A percentile compares a stretch with the other conserved stretches of the same genome.
These are phyloP conservation scores for Pulveroboletus sp. DNA, from an alignment of 768 basidiomycete genomes.

Conservation along the genomic window DNA sequence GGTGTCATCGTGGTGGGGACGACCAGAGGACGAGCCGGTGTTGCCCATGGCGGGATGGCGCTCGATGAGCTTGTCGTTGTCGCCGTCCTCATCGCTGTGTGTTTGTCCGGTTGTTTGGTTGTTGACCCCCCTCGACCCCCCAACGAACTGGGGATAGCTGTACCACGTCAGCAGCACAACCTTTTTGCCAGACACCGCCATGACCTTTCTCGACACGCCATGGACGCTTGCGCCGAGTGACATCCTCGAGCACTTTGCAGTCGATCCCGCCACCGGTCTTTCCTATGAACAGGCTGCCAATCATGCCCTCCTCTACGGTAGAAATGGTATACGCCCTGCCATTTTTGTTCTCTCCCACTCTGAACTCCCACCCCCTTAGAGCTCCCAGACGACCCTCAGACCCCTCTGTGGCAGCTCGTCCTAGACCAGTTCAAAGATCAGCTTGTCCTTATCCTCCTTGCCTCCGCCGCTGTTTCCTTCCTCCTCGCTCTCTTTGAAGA, in stretches of 20 bases:
- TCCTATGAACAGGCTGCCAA: conserved; percentile 60
- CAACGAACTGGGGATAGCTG: conserved; percentile 1
- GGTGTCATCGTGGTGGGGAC: conserved; percentile 71
- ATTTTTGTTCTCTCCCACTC: background rate
- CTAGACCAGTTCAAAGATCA: conserved; percentile 99
- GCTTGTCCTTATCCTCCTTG: conserved; percentile 93
- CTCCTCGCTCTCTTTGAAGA: conserved; percentile 86
- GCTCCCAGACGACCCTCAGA: conserved; percentile 87
- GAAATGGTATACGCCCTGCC: conserved; percentile 65
- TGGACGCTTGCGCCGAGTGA: conserved; percentile 73
- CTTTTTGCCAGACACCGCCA: background rate
- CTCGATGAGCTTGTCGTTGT: conserved; percentile 1
- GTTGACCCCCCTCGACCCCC: conserved; percentile 15
- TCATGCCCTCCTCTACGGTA: conserved; percentile 78
- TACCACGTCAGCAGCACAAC: conserved; percentile 8
- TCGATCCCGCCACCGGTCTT: conserved; percentile 61
- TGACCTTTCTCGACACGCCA: conserved; percentile 56
- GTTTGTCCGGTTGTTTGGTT: conserved; percentile 23
- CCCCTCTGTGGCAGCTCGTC: conserved; percentile 90
- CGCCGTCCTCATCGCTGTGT: conserved; percentile 4
- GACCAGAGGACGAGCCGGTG: conserved; percentile 68
- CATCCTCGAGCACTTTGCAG: conserved; percentile 68
- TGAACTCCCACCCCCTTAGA: conserved; percentile 42
- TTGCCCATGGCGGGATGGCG: conserved; percentile 61
- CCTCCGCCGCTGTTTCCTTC: conserved; percentile 90